Percentiles rank a stretch among this genome's conserved stretches.
These are phyloP conservation scores for Aureobasidium sp. DNA, from an alignment of 2,329 filamentous ascomycete genomes.

Conservation along the genomic window DNA sequence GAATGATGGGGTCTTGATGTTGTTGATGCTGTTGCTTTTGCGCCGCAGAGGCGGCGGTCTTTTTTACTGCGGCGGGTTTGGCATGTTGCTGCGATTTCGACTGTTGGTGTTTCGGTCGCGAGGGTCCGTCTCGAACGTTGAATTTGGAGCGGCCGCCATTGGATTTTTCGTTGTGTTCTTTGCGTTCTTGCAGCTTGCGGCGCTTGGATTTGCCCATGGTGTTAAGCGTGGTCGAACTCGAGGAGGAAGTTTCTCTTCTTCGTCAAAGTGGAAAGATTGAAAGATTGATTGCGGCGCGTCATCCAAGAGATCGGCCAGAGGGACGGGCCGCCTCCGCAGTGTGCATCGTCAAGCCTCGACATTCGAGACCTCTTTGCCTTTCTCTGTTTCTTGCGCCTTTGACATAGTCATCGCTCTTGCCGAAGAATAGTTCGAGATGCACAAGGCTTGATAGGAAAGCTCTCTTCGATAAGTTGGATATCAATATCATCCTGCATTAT, in stretches of 20 bases:
- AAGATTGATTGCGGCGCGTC: not conserved
- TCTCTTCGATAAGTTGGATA: too few relatives aligned
- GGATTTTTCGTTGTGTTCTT: not conserved
- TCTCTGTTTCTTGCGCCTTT: not conserved
- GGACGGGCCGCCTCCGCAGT: not conserved
- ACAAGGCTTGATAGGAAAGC: too few relatives aligned
- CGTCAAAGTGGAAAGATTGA: not conserved
- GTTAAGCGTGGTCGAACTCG: too few relatives aligned
- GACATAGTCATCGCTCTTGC: too few relatives aligned
- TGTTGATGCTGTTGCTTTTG: slow-evolving; percentile 11
- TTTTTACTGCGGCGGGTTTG: not conserved
- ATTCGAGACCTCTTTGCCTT: not conserved
- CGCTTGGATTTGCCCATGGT: slow-evolving; percentile 10
- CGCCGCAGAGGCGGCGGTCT: not conserved
- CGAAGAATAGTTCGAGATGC: too few relatives aligned
- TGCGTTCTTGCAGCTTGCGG: slow-evolving; percentile 6
- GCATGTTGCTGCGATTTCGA: not conserved
- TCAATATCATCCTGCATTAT: too few relatives aligned
- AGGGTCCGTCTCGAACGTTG: not conserved
- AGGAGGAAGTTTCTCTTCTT: not conserved
- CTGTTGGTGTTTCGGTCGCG: not conserved
- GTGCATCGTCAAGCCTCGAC: not conserved
- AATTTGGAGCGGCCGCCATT: not conserved
- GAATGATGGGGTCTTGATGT: slow-evolving; percentile 48
- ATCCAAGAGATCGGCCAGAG: not conserved